These are phyloP conservation scores for Pichia exigua DNA, from an alignment of 805 yeast genomes.

Conservation along the genomic window DNA sequence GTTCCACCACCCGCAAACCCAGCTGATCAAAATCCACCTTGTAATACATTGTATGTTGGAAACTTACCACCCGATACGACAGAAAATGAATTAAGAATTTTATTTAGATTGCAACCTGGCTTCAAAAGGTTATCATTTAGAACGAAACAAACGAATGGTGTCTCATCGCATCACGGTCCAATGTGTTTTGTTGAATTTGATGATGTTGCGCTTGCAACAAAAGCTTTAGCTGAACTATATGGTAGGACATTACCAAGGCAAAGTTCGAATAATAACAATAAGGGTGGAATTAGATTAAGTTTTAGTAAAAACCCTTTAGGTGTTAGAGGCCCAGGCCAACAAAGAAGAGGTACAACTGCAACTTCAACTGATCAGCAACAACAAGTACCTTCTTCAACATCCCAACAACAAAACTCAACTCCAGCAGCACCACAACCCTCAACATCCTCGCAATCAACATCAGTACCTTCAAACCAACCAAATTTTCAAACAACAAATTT, in stretches of 20 bases:
- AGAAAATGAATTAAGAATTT: conserved; percentile 80
- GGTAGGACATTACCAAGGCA: conserved; percentile 86
- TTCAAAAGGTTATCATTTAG: conserved; percentile 89
- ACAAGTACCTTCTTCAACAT: not conserved
- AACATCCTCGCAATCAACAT: not conserved
- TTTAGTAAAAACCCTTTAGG: conserved; percentile 96
- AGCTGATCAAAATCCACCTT: conserved; percentile 98
- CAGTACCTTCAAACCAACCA: not conserved
- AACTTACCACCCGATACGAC: conserved; percentile 96
- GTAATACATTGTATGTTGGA: conserved; percentile 95
- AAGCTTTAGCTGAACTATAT: conserved; percentile 88
- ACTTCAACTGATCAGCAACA: not conserved
- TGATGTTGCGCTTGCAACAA: conserved; percentile 87
- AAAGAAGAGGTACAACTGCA: conserved; percentile 20
- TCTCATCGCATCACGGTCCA: conserved; percentile 70
- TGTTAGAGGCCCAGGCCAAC: conserved; percentile 60
- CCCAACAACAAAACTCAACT: not conserved
- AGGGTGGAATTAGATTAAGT: conserved; percentile 91
- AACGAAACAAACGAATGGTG: conserved; percentile 44
- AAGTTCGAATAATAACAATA: conserved; percentile 38
- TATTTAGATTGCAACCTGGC: conserved; percentile 85
- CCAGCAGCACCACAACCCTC: not conserved
- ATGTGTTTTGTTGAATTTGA: conserved; percentile 99
- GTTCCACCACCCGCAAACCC: conserved; percentile 95
- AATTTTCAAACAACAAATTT: not conserved